A percentile compares a stretch with the other conserved stretches of the same genome.
These are phyloP conservation scores for Carex scoparia DNA, from an alignment of 176 grass and related monocot species.

Conservation along the genomic window DNA sequence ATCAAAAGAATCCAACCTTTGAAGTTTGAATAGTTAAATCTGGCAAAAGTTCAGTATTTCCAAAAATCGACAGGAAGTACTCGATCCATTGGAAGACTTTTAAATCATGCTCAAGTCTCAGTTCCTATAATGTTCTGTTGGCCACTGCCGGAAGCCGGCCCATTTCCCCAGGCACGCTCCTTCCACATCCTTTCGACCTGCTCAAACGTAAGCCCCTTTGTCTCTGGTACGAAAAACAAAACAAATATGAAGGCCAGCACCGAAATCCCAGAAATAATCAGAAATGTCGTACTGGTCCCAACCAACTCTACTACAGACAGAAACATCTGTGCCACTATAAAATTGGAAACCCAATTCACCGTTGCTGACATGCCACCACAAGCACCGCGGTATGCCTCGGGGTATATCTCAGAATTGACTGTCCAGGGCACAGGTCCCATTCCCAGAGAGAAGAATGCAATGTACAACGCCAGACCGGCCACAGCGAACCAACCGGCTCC, in stretches of 20 bases:
- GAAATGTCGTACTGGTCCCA: conserved; percentile 64
- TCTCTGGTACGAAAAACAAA: conserved; percentile 59
- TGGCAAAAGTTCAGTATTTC: background rate
- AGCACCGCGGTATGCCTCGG: conserved; percentile 64
- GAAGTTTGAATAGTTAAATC: background rate
- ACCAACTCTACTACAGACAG: conserved; percentile 58
- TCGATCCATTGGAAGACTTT: background rate
- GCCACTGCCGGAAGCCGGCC: background rate
- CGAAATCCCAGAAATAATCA: conserved; percentile 55
- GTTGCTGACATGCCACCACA: conserved; percentile 94
- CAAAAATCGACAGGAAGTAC: background rate
- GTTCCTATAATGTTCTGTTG: conserved; percentile 33
- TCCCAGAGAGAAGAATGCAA: conserved; percentile 68
- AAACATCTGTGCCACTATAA: conserved; percentile 76
- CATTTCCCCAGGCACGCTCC: conserved; percentile 41
- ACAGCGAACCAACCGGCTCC: conserved; percentile 47
- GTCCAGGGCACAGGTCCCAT: conserved; percentile 96
- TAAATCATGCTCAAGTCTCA: conserved; percentile 21
- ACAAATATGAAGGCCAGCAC: conserved; percentile 78
- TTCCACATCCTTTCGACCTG: conserved; percentile 83
- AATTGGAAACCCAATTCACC: conserved; percentile 85
- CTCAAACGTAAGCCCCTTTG: conserved; percentile 83
- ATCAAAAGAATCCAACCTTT: background rate
- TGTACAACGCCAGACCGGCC: conserved; percentile 65
- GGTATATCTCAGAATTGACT: conserved; percentile 90